Evolutionary conservation across 2,329 filamentous ascomycete species (phyloP), one percentile per base, ranked within the genome.

Genomic region (Colletotrichum simmondsii): DNA sequence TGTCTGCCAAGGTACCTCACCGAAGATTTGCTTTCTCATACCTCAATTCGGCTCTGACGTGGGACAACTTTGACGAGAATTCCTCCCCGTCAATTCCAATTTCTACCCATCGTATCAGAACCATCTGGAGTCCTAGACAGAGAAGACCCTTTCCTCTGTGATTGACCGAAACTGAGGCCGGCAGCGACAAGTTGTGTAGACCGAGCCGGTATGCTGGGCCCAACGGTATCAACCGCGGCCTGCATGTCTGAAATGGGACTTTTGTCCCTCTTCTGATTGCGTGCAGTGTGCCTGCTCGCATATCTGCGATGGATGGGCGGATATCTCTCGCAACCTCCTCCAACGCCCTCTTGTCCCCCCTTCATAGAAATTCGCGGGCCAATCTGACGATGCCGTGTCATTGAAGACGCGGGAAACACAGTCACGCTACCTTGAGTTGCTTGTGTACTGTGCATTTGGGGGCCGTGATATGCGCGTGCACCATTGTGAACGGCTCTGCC

Each of bases 351-450:
- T n/a, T 42, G n/a, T 54, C 46, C 32, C 26, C 24, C 65, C 32
- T 8, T 42, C 54, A 64, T 19, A 37, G 26, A 49, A 16, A 42
- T 19, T 24, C 32, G 3, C 30, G 32, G 12, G 61, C 61, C 70
- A 72, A 65, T 70, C 54, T 61, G 46, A 56, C 3, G 16, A 61
- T 57, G 60, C 59, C 61, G 67, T 71, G 66, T 73, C 66, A 65
- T 46, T 32, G 24, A 56, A 71, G 49, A 61, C 56, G 56, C 54
- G 61, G 61, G 67, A 24, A 57, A 61, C n/a, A 49, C 49, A 57
- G 46, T 73, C 67, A 71, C 28, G 67, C 54, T 65, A 26, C 61
- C 56, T 26, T 14, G 16, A 46, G 26, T 14, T 32, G 60, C 57
- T 28, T 58, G 22, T 65, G 35, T 71, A 11, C 26, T 46, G 62